Evolutionary conservation across 495 filamentous ascomycete species (phyloP).

Genomic region (Clohesyomyces aquaticus): DNA sequence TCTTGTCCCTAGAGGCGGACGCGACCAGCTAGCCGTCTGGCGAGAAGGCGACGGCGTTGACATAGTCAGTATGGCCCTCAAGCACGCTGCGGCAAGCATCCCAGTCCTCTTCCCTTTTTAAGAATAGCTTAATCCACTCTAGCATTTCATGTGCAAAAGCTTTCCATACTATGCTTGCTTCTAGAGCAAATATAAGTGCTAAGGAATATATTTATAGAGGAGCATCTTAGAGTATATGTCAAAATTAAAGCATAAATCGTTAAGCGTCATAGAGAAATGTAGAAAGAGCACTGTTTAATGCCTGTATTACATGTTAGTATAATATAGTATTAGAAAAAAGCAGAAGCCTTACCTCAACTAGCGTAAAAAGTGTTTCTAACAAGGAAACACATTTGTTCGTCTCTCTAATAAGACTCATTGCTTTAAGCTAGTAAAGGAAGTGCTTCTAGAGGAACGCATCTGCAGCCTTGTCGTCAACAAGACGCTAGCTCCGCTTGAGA

Average conservation of each 20-base stretch:
- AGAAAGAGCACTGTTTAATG: not conserved
- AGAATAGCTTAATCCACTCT: slow-evolving; percentile 3
- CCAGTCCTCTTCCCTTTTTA: slow-evolving; percentile 24
- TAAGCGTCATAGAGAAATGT: slow-evolving; percentile 47
- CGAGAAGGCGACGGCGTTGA: slow-evolving; percentile 20
- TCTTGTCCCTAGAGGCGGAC: too few species aligned
- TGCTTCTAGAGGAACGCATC: slow-evolving; percentile 49
- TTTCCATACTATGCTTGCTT: slow-evolving; percentile 32
- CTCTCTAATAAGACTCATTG: slow-evolving; percentile 46
- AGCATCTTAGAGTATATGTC: slow-evolving; percentile 35
- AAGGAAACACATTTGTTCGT: slow-evolving; percentile 5
- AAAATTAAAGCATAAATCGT: slow-evolving; percentile 46
- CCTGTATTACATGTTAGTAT: slow-evolving; percentile 14
- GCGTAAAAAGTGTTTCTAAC: slow-evolving; percentile 2
- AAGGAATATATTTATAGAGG: slow-evolving; percentile 45
- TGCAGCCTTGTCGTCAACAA: slow-evolving; percentile 39
- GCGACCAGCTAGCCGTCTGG: slow-evolving; percentile 4
- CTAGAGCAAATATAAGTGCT: slow-evolving; percentile 48
- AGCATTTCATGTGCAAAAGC: slow-evolving; percentile 9
- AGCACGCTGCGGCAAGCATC: slow-evolving; percentile 30
- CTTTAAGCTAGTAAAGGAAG: slow-evolving; percentile 55
- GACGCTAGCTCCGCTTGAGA: slow-evolving; percentile 42
- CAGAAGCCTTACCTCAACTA: slow-evolving; percentile 10
- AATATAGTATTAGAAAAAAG: not conserved
- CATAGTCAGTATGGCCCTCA: slow-evolving; percentile 24